Base-by-base conservation (phyloP, 441 rosid genomes). In the Gossypium lobatum region DNA sequence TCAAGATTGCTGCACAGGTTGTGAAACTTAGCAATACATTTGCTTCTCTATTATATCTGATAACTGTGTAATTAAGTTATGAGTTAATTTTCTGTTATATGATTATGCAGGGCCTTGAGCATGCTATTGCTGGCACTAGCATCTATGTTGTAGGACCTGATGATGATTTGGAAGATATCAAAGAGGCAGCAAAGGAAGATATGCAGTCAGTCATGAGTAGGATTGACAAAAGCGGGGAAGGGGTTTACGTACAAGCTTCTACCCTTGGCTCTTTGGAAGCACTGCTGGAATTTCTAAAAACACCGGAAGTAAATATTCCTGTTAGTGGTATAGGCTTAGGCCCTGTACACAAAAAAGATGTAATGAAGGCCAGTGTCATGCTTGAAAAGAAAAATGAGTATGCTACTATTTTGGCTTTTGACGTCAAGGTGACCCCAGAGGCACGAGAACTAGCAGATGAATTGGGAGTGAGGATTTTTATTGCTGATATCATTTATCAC, bases 261-360 rank as follows among this genome's bases (percentile, higher is more conserved):
- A 91, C 98, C 6, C 84, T 93, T 57, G 98, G 99, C 54, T 95
- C 99, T 18, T 81, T 95, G 79, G 98, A 95, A 89, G 99, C 99
- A 17, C 79, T 93, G 81, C 88, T 93, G 67, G 99, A 93, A 75
- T 93, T 86, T 82, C 78, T 95, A 83, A 93, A 90, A 87, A 80
- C 98, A 11, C 97, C 93, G 2, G 92, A 82, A 57, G 95, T 93
- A 28, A 86, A 78, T 72, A 91, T 95, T 76, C 98, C 97, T 53
- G 98, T 95, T 37, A 91, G 97, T 73, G 92, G 97, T 68, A 93
- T 93, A 72, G 88, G 91, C 73, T 90, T 95, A 53, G 97, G 97
- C 28, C 97, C 97, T 70, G 95, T 91, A 28, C 97, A 93, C 74
- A 95, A 95, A 74, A 93, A 89, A 78, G 96, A 95, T 72, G 89